Evolutionary conservation across 2,329 filamentous ascomycete species (phyloP).

Genomic region (Xylariales sp.): DNA sequence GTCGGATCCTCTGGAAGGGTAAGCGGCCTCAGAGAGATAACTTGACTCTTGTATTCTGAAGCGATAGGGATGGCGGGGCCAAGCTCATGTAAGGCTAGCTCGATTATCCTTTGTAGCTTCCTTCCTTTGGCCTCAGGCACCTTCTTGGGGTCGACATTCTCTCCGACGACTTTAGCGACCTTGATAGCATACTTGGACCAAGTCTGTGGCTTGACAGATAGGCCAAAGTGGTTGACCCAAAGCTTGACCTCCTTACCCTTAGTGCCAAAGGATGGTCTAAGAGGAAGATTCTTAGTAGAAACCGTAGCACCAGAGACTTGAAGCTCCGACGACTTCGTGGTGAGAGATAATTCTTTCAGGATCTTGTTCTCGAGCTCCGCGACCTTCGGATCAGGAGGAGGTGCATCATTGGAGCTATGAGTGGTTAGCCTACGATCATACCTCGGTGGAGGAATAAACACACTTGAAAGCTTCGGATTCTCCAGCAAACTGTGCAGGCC

Average conservation of each 20-base stretch:
- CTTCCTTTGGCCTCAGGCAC: conserved; percentile 33
- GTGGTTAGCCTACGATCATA: conserved; percentile 1
- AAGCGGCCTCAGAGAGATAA: conserved; percentile 36
- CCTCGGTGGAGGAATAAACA: conserved; percentile 10
- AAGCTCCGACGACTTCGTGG: conserved; percentile 32
- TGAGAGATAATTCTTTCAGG: conserved; percentile 29
- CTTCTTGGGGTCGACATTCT: conserved; percentile 12
- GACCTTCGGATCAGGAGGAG: conserved; percentile 24
- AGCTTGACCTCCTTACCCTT: conserved; percentile 37
- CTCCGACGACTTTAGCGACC: conserved; percentile 19
- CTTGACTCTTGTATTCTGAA: conserved; percentile 47
- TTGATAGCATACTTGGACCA: conserved; percentile 44
- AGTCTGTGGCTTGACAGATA: conserved; percentile 31
- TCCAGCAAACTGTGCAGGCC: conserved; percentile 19
- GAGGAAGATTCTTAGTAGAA: conserved; percentile 30
- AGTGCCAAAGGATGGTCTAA: conserved; percentile 45
- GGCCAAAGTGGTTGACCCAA: conserved; percentile 51
- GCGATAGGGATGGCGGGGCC: conserved; percentile 29
- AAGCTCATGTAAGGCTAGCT: conserved; percentile 32
- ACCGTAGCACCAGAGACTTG: conserved; percentile 17
- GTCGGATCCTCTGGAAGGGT: conserved; percentile 28
- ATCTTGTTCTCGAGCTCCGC: conserved; percentile 38
- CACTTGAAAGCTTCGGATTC: conserved; percentile 27
- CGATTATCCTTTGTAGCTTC: conserved; percentile 39
- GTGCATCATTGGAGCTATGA: conserved; percentile 12